Percentiles rank a stretch among this genome's conserved stretches.
phyloP scores from a whole-genome alignment of 108 stramenopile species.

The Cylindrotheca closterium region DNA sequence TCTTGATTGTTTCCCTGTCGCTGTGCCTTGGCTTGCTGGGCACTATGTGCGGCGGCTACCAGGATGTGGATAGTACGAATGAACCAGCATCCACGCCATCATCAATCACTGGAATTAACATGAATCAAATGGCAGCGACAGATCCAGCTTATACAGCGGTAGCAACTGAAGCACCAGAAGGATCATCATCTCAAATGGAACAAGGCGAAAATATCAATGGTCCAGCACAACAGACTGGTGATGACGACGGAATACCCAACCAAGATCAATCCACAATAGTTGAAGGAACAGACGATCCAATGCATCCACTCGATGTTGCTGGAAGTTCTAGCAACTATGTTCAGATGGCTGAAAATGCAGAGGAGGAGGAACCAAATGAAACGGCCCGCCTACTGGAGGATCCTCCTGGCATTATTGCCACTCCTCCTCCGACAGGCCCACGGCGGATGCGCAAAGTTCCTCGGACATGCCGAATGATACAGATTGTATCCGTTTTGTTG shows the following conservation, averaged over 20 bases:
- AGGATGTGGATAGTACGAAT: slow-evolving; percentile 47
- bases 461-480: not conserved
- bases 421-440: too few species aligned
- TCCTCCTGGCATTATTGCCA: too few species aligned
- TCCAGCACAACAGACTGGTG: not conserved
- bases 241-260: slow-evolving; percentile 6
- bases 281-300: not conserved
- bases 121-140: not conserved
- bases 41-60: slow-evolving; percentile 59
- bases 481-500: slow-evolving; percentile 30
- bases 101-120: slow-evolving; percentile 14
- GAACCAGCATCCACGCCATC: slow-evolving; percentile 5
- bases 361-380: not conserved
- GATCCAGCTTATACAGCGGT: slow-evolving; percentile 13
- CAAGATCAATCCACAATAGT: not conserved
- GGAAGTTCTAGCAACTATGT: too few species aligned
- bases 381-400: too few species aligned
- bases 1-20: slow-evolving; percentile 55
- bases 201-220: slow-evolving; percentile 26
- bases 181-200: too few species aligned
- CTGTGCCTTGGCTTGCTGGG: slow-evolving; percentile 45
- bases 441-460: too few species aligned
- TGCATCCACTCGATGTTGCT: not conserved
- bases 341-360: not conserved
- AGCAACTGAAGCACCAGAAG: slow-evolving; percentile 26